A percentile compares a stretch with the other conserved stretches of the same genome.
phyloP scores from a whole-genome alignment of 2,329 filamentous ascomycete species.

The Aspergillus niger region DNA sequence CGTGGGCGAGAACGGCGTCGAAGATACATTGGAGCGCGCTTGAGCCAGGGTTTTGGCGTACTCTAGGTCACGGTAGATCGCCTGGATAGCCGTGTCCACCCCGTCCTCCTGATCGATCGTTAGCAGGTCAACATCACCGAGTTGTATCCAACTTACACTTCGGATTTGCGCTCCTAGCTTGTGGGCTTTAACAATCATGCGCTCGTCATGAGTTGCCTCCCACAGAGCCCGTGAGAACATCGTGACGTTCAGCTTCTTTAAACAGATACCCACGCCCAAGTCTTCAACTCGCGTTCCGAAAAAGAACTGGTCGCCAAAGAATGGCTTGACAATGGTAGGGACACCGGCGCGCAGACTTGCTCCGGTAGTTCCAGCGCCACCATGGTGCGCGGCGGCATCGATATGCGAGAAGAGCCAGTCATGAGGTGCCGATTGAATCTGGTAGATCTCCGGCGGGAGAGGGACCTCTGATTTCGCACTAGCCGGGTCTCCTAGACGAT shows the following conservation, averaged over 20 bases:
- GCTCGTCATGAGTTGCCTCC: slow-evolving; percentile 85
- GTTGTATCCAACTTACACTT: slow-evolving; percentile 58
- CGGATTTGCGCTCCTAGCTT: slow-evolving; percentile 84
- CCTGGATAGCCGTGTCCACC: slow-evolving; percentile 85
- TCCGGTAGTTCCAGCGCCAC: slow-evolving; percentile 91
- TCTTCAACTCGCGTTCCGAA: slow-evolving; percentile 89
- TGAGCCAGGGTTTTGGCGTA: slow-evolving; percentile 85
- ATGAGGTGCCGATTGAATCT: slow-evolving; percentile 88
- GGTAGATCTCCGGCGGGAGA: slow-evolving; percentile 76
- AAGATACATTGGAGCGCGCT: slow-evolving; percentile 48
- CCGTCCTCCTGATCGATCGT: slow-evolving; percentile 70
- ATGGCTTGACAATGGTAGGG: slow-evolving; percentile 92
- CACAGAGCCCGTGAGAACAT: slow-evolving; percentile 83
- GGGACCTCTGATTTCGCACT: slow-evolving; percentile 65
- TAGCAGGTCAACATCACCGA: slow-evolving; percentile 23
- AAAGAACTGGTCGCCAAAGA: slow-evolving; percentile 98
- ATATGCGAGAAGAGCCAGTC: slow-evolving; percentile 96
- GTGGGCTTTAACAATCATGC: slow-evolving; percentile 86
- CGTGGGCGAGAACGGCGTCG: slow-evolving; percentile 38
- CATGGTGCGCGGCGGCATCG: slow-evolving; percentile 92
- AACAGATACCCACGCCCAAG: slow-evolving; percentile 83
- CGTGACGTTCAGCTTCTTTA: slow-evolving; percentile 87
- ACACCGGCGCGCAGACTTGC: slow-evolving; percentile 88
- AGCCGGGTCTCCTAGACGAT: slow-evolving; percentile 67
- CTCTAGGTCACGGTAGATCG: slow-evolving; percentile 91